Evolutionary conservation across 2,329 filamentous ascomycete species (phyloP).

Genomic region (Cercospora sesami): DNA sequence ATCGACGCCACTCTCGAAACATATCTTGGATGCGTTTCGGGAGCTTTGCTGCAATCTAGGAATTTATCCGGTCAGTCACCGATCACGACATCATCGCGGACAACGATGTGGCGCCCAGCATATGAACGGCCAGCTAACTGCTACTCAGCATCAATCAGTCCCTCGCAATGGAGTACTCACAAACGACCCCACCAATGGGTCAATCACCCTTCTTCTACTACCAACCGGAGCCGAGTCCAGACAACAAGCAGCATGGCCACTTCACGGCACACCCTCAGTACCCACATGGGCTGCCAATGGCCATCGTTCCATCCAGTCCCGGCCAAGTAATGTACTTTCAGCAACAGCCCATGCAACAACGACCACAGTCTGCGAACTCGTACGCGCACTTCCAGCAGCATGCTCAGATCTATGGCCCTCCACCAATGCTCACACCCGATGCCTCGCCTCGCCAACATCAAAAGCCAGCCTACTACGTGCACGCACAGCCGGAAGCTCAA

Average conservation of each 20-base stretch:
- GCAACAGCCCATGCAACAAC: constrained; percentile 51
- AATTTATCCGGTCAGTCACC: constrained; percentile 24
- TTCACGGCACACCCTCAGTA: constrained; percentile 60
- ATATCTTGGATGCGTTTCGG: constrained; percentile 24
- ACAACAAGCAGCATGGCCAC: constrained; percentile 72
- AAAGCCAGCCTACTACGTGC: constrained; percentile 69
- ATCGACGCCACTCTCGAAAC: constrained; percentile 22
- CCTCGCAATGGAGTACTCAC: constrained; percentile 42
- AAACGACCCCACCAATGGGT: constrained; percentile 56
- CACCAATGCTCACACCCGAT: constrained; percentile 69
- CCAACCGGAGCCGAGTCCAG: constrained; percentile 70
- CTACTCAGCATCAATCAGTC: constrained; percentile 24
- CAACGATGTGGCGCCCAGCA: constrained; percentile 21
- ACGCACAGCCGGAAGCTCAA: constrained; percentile 52
- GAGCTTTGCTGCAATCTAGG: constrained; percentile 16
- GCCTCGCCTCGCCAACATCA: constrained; percentile 73
- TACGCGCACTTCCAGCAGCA: constrained; percentile 43
- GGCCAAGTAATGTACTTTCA: constrained; percentile 56
- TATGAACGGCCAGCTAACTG: constrained; percentile 25
- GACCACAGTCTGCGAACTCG: constrained; percentile 36
- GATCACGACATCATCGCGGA: constrained; percentile 14
- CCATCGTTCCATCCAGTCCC: constrained; percentile 49
- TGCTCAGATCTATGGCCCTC: constrained; percentile 57
- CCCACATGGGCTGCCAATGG: constrained; percentile 51
- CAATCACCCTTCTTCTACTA: constrained; percentile 86